Base-by-base conservation (phyloP, 2,329 filamentous ascomycete genomes). In the Chaetomium globosum region DNA sequence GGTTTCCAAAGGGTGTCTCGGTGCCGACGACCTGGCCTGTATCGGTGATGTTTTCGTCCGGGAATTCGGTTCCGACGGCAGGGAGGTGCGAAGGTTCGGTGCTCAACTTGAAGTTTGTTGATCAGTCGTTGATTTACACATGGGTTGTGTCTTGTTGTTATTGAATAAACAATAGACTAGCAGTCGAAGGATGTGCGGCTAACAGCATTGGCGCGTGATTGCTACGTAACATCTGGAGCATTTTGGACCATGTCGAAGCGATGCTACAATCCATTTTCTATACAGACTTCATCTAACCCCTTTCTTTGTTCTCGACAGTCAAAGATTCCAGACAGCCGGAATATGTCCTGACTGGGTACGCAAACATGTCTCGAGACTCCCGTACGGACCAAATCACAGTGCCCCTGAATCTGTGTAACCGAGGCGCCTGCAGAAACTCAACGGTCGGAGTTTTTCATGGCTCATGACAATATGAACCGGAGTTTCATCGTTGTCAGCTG, bases 351-450 rank as follows among this genome's bases (percentile, higher is more conserved):
- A 48, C 46, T 2, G 26, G 26, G 26, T 6, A 23, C n/a, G 13
- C 28, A 36, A 21, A 36, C 12, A 46, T 33, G 49, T 54, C 19
- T 39, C 9, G 52, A 54, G 13, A 33, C 12, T 23, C 39, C 16
- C n/a, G 19, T 31, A 19, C 28, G 26, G 19, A 16, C 36, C 13
- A 23, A 7, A 21, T 26, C 36, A 16, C 23, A n/a, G 7, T 31
- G 30, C 53, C 63, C 59, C 63, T 61, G 58, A 58, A 8, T 26
- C n/a, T 62, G 59, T 65, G 46, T 48, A 28, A 65, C 63, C 1
- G 54, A 57, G 63, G 63, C 63, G 53, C n/a, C 48, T 65, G 63
- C 54, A 65, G 26, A 39, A 54, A 19, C 28, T 39, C 53, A 61
- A 61, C 59, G 59, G 63, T 31, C 46, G 43, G 58, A 19, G 12